Conservation (phyloP, 192 early-diverging fungal genomes). For the Backusella macrospora region DNA sequence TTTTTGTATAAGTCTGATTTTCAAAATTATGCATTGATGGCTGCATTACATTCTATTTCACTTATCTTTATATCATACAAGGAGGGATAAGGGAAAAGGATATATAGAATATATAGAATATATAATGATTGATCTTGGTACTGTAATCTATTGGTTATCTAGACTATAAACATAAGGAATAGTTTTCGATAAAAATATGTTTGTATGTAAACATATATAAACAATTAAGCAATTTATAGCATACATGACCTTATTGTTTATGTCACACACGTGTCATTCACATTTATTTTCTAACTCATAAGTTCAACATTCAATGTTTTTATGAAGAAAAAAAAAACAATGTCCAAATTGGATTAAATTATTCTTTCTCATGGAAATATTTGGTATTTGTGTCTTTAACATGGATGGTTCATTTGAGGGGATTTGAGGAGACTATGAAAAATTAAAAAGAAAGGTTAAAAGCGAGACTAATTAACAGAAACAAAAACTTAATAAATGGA, state of each 20-base stretch:
- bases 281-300: neutral
- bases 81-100: neutral
- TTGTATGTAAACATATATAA: neutral
- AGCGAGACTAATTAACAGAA: no score
- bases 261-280: neutral
- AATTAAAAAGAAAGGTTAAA: no score
- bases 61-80: conserved; percentile 4
- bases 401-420: no score
- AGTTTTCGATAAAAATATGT: neutral
- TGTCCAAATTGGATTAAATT: no score
- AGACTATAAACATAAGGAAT: conserved; percentile 1
- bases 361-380: no score
- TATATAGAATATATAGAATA: neutral
- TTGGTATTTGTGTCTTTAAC: no score
- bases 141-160: neutral
- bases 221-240: neutral
- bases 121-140: neutral
- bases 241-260: neutral
- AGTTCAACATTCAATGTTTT: no score
- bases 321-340: no score
- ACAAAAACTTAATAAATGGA: no score
- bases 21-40: neutral
- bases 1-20: neutral
- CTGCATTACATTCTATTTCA: conserved; percentile 1
- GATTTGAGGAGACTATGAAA: no score